Conservation (phyloP, 345 rosid species). For the Acer yangbiense region DNA sequence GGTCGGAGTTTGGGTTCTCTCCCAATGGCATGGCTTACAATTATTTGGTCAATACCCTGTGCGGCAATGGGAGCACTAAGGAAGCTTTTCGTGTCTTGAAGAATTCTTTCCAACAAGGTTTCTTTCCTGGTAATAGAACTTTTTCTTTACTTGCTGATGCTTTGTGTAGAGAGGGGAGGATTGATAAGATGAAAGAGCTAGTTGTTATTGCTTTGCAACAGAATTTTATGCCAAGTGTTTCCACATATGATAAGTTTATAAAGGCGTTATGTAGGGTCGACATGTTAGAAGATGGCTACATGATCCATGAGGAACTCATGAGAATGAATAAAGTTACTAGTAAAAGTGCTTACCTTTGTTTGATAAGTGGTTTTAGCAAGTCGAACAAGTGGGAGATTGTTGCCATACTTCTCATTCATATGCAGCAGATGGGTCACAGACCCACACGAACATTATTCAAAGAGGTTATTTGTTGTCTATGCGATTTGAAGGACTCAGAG, state of each 20-base stretch:
- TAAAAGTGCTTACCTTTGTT: slow-evolving; percentile 32
- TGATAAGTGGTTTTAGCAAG: slow-evolving; percentile 57
- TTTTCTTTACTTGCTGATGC: slow-evolving; percentile 58
- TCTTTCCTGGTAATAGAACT: slow-evolving; percentile 56
- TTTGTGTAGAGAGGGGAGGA: slow-evolving; percentile 61
- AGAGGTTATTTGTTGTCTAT: slow-evolving; percentile 54
- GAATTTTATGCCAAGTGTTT: slow-evolving; percentile 42
- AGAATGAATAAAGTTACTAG: slow-evolving; percentile 34
- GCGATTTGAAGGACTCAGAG: slow-evolving; percentile 47
- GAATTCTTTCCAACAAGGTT: slow-evolving; percentile 54
- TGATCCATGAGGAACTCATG: slow-evolving; percentile 47
- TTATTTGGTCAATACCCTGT: slow-evolving; percentile 67
- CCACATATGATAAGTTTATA: slow-evolving; percentile 48
- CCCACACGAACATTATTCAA: slow-evolving; percentile 42
- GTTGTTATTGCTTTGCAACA: slow-evolving; percentile 42
- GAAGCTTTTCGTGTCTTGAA: slow-evolving; percentile 63
- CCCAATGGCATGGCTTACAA: slow-evolving; percentile 54
- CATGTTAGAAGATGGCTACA: slow-evolving; percentile 64
- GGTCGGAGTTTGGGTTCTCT: slow-evolving; percentile 58
- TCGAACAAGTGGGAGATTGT: slow-evolving; percentile 61
- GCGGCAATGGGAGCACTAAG: slow-evolving; percentile 42
- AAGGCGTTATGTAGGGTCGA: slow-evolving; percentile 55
- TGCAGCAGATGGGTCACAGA: slow-evolving; percentile 69
- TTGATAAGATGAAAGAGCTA: slow-evolving; percentile 68
- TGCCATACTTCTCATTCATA: slow-evolving; percentile 63